Evolutionary conservation across 2,329 filamentous ascomycete genomes (phyloP), one percentile per base, ranked within the genome.

Genomic region (Didymella glomerata): DNA sequence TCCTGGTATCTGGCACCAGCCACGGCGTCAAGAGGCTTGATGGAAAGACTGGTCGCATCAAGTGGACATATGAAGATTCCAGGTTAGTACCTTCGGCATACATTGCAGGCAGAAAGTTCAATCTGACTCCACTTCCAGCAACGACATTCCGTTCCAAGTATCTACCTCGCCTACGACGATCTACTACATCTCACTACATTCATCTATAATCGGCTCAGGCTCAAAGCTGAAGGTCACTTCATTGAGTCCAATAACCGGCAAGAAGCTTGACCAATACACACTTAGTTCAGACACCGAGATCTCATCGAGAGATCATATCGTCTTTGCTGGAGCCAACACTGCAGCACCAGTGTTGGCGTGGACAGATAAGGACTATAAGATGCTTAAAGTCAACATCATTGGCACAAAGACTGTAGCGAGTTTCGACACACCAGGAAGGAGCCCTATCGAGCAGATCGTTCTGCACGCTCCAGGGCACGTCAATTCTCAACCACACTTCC

Each of bases 231-330:
- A 89, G 75, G 86, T 97, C 54, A 86, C 88, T 0, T 85, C 86
- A 0, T 77, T 97, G 67, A 91, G 96, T 74, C 85, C 86, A 7
- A 77, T 88, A 13, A 92, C 87, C 2, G 94, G 94, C 50, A 85
- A 84, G 70, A 88, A 90, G 70, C 79, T 86, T 34, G 88, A 91
- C 54, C 90, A 95, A 68, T 85, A 91, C 70, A 84, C 83, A 1
- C 79, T 97, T 49, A 88, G 86, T 64, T 88, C 90, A 10, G 94
- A 95, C 70, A 85, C 83, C 52, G 92, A 96, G 66, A 84, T 96
- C 2, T 81, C 85, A 41, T 82, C 82, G 25, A 78, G 83, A 30
- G 82, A 86, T 54, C 86, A 90, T 57, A 88, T 93, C 68, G 83
- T 92, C 69, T 88, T 91, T 65, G 90, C 92, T 3, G 91, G 91